phyloP scores from a whole-genome alignment of 208 protist genomes.

The Acanthamoeba triangularis region DNA sequence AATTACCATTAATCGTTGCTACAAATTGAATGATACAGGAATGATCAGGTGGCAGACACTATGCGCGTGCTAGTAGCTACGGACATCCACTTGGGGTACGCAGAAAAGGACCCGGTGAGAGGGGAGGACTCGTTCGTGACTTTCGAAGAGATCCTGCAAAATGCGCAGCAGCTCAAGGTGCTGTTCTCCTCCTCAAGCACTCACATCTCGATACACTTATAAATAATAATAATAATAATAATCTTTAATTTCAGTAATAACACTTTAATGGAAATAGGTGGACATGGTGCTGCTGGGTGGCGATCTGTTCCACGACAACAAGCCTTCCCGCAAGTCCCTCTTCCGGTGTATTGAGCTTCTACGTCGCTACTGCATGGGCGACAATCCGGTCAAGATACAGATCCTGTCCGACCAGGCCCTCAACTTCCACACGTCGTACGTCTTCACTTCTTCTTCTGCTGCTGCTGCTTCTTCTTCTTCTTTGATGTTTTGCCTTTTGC shows the following conservation, averaged over 20 bases:
- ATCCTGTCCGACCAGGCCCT: conserved; percentile 95
- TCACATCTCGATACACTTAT: no score
- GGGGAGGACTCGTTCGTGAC: conserved; percentile 98
- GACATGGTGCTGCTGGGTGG: conserved; percentile 98
- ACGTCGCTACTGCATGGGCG: conserved; percentile 93
- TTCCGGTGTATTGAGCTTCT: conserved; percentile 93
- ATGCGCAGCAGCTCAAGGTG: conserved; percentile 91
- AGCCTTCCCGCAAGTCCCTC: conserved; percentile 97
- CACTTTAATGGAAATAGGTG: conserved; percentile 87
- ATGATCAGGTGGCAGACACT: conserved; percentile 22
- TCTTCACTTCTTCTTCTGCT: not conserved
- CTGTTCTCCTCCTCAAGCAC: not conserved
- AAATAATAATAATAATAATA: no score
- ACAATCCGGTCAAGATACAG: conserved; percentile 94
- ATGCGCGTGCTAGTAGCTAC: conserved; percentile 92
- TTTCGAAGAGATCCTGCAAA: conserved; percentile 98
- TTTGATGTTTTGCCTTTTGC: not conserved
- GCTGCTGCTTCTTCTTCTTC: not conserved
- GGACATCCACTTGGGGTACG: conserved; percentile 98
- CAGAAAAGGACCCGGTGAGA: conserved; percentile 96
- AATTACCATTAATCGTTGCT: no score
- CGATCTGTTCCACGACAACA: conserved; percentile 99
- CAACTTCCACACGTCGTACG: conserved; percentile 92
- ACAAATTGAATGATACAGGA: no score
- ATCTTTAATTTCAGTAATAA: not conserved